Evolutionary conservation across 345 rosid species (phyloP).

Genomic region (Camelina sativa): DNA sequence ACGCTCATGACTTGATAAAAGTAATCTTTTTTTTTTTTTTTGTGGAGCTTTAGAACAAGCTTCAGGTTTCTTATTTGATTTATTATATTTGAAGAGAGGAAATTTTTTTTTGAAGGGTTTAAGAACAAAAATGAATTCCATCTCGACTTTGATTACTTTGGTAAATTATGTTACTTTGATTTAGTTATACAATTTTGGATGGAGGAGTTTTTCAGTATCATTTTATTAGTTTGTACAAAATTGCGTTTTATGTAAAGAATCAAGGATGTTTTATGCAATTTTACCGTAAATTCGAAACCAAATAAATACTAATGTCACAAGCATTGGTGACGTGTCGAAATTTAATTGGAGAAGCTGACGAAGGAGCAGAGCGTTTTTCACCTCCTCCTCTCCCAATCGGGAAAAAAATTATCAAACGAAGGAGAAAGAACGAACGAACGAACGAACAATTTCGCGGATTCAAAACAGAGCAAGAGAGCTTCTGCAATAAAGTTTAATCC

Average conservation of each 20-base stretch:
- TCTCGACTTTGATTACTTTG: neutral
- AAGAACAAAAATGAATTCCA: neutral
- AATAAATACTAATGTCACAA: neutral
- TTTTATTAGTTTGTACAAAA: neutral
- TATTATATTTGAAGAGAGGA: neutral
- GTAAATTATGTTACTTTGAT: neutral
- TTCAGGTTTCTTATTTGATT: neutral
- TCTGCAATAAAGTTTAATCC: conserved; percentile 20
- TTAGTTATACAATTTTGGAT: neutral
- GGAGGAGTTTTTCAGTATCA: no score
- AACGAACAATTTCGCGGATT: conserved; percentile 19
- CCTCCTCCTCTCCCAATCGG: neutral
- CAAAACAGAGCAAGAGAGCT: conserved; percentile 21
- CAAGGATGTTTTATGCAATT: conserved; percentile 3
- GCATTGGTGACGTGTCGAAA: conserved; percentile 20
- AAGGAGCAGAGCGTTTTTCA: neutral
- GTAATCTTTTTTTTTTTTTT: neutral
- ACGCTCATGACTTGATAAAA: neutral
- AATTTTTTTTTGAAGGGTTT: neutral
- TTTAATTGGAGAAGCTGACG: conserved; percentile 34
- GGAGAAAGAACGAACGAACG: neutral
- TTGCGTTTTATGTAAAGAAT: neutral
- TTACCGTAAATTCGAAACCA: neutral
- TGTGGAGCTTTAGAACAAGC: neutral
- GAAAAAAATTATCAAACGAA: neutral